Base-by-base conservation (phyloP, 1,284 basidiomycete species). In the Malassezia equina region DNA sequence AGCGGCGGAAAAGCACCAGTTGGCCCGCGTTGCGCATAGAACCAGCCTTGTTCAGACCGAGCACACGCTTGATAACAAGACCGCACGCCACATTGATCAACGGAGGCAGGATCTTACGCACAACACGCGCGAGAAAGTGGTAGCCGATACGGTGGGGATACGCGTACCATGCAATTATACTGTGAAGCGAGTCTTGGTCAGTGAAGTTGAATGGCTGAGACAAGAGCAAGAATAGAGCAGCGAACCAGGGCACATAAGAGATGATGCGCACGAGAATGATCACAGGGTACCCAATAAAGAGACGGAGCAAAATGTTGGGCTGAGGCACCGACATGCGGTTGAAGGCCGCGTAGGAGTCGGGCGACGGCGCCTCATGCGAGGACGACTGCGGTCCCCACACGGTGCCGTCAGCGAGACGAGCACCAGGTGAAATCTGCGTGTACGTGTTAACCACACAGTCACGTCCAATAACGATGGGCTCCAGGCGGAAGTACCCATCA, bases 401-500 rank as follows among this genome's bases (percentile, higher is more conserved):
- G 2, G 71, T 73, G 24, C 71, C 71, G 45, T 74, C 70, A 17
- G 68, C 71, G 8, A 74, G 51, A 13, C 70, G 63, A 27, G 71
- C 71, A 52, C 71, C 71, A 13, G 71, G 71, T 36, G 71, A 72
- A 53, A 74, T 73, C 50, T 73, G 67, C 7, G 71, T 74, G 46
- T 70, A 74, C 3, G 71, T 73, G 60, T 74, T 74, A 55, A 74
- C 61, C 33, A 74, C 70, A 53, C 71, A 74, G 59, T 74, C 71
- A 34, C 71, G 68, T 17, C 71, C 71, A 50, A 74, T 64, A 39
- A 74, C 67, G 60, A 73, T 66, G 28, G 71, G 71, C 50, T 74
- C 71, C 21, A 74, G 59, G 17, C 71, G 55, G 64, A 74, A 74
- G 63, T 70, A 74, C 33, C 71, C 71, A 45, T 72, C 69, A 8